Evolutionary conservation across 1,284 basidiomycete genomes (phyloP).

Genomic region (Ceratorhiza oryzae-sativae): DNA sequence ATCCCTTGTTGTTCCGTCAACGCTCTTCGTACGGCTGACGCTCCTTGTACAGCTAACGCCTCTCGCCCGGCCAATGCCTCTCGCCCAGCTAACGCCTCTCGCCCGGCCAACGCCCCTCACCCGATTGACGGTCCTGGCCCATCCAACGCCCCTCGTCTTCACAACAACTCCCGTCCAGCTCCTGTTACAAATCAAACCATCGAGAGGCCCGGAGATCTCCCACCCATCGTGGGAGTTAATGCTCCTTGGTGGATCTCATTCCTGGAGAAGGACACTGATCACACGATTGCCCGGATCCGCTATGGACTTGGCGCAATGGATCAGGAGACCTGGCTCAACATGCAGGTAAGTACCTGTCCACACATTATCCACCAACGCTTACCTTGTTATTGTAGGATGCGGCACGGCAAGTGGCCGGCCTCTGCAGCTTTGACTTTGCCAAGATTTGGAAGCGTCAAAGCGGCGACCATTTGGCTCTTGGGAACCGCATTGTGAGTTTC

Average conservation of each 20-base stretch:
- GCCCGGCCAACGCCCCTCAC: neutral
- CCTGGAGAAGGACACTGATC: neutral
- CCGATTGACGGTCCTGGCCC: neutral
- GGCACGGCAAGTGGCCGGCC: neutral
- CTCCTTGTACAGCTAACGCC: neutral
- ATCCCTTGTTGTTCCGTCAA: neutral
- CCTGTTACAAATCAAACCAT: neutral
- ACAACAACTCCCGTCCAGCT: neutral
- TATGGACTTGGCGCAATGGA: neutral
- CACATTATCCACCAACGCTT: neutral
- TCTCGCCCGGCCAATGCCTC: neutral
- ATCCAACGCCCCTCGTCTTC: neutral
- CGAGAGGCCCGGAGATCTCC: neutral
- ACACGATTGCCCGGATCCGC: slow-evolving; percentile 1
- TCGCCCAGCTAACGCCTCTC: neutral
- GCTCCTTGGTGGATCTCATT: neutral
- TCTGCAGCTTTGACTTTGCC: neutral
- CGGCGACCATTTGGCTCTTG: neutral
- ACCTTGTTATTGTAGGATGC: neutral
- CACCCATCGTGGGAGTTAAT: neutral
- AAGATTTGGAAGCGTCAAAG: neutral
- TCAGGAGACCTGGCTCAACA: neutral
- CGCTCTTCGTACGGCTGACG: neutral
- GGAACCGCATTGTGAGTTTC: neutral
- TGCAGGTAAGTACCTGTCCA: neutral